Conservation (phyloP, 2,329 filamentous ascomycete species). For the Sporothrix mexicana region DNA sequence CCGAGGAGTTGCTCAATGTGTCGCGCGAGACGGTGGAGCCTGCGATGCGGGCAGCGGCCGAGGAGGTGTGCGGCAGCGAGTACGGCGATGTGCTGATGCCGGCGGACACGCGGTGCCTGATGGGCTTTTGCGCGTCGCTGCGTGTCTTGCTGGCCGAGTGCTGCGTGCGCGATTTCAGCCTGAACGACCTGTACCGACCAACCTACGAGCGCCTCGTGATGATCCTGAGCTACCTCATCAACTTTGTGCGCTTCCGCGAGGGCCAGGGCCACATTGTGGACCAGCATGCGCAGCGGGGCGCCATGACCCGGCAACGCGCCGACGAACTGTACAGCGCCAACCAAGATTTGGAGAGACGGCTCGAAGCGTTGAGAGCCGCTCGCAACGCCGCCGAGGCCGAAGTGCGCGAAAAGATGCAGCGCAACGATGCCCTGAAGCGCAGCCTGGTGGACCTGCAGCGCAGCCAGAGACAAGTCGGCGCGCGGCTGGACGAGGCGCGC, state of each 20-base stretch:
- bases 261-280: slow-evolving; percentile 89
- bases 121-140: slow-evolving; percentile 92
- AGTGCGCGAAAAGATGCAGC: slow-evolving; percentile 80
- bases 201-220: slow-evolving; percentile 89
- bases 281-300: slow-evolving; percentile 89
- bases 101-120: slow-evolving; percentile 86
- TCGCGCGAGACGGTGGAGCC: slow-evolving; percentile 93
- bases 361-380: slow-evolving; percentile 81
- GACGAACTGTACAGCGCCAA: slow-evolving; percentile 86
- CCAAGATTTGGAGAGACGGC: slow-evolving; percentile 78
- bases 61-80: slow-evolving; percentile 80
- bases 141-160: slow-evolving; percentile 82
- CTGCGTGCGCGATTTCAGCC: slow-evolving; percentile 90
- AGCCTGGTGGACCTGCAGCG: slow-evolving; percentile 79
- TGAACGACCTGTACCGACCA: slow-evolving; percentile 88
- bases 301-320: slow-evolving; percentile 84
- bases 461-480: slow-evolving; percentile 81
- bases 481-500: slow-evolving; percentile 82
- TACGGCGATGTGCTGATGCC: slow-evolving; percentile 80
- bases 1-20: slow-evolving; percentile 89
- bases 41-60: slow-evolving; percentile 89
- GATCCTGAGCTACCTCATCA: slow-evolving; percentile 97
- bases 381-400: slow-evolving; percentile 80
- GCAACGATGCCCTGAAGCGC: slow-evolving; percentile 87
- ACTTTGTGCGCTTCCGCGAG: slow-evolving; percentile 96